Conservation (phyloP, 768 basidiomycete genomes). For the Pholiota molesta region DNA sequence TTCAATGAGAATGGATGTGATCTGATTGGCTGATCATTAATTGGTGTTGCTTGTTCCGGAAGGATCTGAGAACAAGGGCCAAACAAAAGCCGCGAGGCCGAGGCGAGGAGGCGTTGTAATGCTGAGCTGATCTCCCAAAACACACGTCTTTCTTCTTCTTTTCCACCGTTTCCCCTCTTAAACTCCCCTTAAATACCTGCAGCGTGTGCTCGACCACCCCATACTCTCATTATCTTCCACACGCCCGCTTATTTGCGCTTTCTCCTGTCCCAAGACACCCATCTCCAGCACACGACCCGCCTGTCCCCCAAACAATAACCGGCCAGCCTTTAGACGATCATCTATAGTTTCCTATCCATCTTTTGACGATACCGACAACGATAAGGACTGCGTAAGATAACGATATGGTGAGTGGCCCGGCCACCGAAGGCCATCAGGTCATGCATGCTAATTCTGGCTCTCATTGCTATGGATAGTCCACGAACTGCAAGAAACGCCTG, state of each 20-base stretch:
- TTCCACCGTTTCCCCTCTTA: neutral
- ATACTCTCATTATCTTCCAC: neutral
- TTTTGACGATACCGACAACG: conserved; percentile 2
- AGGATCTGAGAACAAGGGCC: conserved; percentile 2
- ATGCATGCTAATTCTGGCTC: neutral
- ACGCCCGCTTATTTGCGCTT: neutral
- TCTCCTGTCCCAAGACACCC: neutral
- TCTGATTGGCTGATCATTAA: neutral
- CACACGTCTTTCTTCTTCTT: neutral
- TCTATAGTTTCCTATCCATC: neutral
- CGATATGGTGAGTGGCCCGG: neutral
- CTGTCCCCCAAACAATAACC: neutral
- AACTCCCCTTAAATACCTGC: neutral
- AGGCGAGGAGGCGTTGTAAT: neutral
- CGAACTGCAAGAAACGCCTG: conserved; percentile 91
- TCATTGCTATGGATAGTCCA: conserved; percentile 59
- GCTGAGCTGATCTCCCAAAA: conserved; percentile 2
- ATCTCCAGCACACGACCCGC: conserved; percentile 1
- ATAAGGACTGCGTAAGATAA: neutral
- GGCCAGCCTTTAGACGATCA: neutral
- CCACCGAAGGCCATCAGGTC: neutral
- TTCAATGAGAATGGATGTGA: neutral
- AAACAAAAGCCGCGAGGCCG: conserved; percentile 5
- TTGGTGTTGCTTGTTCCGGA: neutral
- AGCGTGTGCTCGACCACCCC: neutral